Evolutionary conservation across 148 eudicot genomes (phyloP), one percentile per base, ranked within the genome.

Genomic region (Limonium bicolor): DNA sequence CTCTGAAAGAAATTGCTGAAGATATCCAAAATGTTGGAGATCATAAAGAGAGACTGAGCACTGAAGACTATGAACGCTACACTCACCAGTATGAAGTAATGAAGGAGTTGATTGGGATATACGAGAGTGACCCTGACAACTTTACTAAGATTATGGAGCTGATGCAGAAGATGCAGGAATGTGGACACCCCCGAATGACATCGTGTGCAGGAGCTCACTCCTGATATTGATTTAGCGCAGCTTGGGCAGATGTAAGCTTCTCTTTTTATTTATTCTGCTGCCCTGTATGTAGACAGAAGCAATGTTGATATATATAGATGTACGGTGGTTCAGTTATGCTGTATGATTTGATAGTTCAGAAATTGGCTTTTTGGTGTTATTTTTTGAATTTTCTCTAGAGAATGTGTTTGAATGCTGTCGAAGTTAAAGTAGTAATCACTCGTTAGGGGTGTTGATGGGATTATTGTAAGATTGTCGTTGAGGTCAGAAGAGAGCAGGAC

Each of bases 101-200:
- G 60, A 72, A 53, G 41, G 92, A 85, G 50, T 66, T 90, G n/a
- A 81, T 65, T 65, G 64, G 46, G 65, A 82, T 78, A 14, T 90
- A 90, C 51, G 99, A 90, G 66, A 66, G 67, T 22, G 86, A 85
- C 53, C 88, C 99, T 25, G 55, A 55, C 20, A 90, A 90, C 74
- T 90, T 90, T 63, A 73, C 73, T 71, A 90, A 79, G 67, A 85
- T 90, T 48, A 82, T 90, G 36, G 95, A 85, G 63, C 87, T 90
- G 29, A 85, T 90, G 99, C 99, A 90, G 74, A 90, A 76, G 59
- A 90, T 90, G 95, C 99, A 90, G 68, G 99, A 90, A 55, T 90
- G 99, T 55, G 99, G 99, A 20, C 95, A 85, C 53, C 99, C 95
- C 99, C 99, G 7, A 80, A 65, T 62, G 99, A 90, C 48, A 90